These are phyloP conservation scores for barley (Hordeum vulgare) DNA, from an alignment of 176 grass and related monocot genomes.

Conservation along the genomic window MorexV3_pseudomolecules_assembly NC_058521.1:535532536-535533035, in stretches of 20 bases:
- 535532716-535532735: constrained; percentile 69
- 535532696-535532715: constrained; percentile 5
- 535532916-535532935: constrained; percentile 64
- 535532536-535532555: constrained; percentile 61
- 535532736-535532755: constrained; percentile 45
- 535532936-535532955: constrained; percentile 2
- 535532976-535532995: constrained; percentile 63
- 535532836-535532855: constrained; percentile 76
- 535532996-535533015: constrained; percentile 61
- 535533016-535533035: constrained; percentile 41
- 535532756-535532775: constrained; percentile 24
- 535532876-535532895: constrained; percentile 77
- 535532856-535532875: constrained; percentile 45
- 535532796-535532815: constrained; percentile 7
- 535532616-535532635: constrained; percentile 73
- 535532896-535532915: constrained; percentile 74
- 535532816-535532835: constrained; percentile 37
- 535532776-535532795: background rate
- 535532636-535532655: background rate
- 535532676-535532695: background rate
- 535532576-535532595: constrained; percentile 58
- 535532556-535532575: constrained; percentile 45
- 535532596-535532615: constrained; percentile 72
- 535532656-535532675: background rate
- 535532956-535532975: constrained; percentile 44